These are phyloP conservation scores for Fusarium multiceps DNA, from an alignment of 2,329 filamentous ascomycete species.

Conservation along the genomic window DNA sequence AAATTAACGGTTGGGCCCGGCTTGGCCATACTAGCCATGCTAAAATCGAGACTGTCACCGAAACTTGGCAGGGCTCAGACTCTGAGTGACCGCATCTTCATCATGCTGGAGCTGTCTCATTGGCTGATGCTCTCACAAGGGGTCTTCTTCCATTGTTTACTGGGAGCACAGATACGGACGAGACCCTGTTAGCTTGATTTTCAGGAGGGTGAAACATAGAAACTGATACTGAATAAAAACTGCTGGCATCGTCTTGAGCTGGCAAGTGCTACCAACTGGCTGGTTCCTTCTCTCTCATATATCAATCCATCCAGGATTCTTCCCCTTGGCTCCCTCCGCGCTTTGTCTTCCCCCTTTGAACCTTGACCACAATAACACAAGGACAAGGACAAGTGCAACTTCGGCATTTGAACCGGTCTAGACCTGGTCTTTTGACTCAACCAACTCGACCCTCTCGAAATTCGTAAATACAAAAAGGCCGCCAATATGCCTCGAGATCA, in stretches of 20 bases:
- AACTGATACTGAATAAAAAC: neutral
- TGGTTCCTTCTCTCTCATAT: neutral
- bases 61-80: constrained; percentile 30
- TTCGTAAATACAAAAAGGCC: constrained; percentile 7
- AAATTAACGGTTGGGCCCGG: constrained; percentile 36
- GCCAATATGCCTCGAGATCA: constrained; percentile 25
- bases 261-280: neutral
- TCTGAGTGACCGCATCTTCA: constrained; percentile 19
- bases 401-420: constrained; percentile 1
- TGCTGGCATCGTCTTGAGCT: neutral
- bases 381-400: neutral
- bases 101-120: constrained; percentile 20
- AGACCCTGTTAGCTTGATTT: constrained; percentile 3
- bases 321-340: constrained; percentile 5
- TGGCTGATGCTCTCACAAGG: constrained; percentile 10
- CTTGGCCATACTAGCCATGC: constrained; percentile 27
- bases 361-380: neutral
- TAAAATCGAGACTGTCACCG: constrained; percentile 4
- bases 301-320: neutral
- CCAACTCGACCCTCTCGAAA: neutral
- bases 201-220: constrained; percentile 8
- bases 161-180: neutral
- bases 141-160: neutral
- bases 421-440: neutral
- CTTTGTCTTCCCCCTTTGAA: neutral